Percentiles rank a stretch among this genome's conserved stretches.
phyloP scores from a whole-genome alignment of 2,329 filamentous ascomycete genomes.

The Drechslerella dactyloides region DNA sequence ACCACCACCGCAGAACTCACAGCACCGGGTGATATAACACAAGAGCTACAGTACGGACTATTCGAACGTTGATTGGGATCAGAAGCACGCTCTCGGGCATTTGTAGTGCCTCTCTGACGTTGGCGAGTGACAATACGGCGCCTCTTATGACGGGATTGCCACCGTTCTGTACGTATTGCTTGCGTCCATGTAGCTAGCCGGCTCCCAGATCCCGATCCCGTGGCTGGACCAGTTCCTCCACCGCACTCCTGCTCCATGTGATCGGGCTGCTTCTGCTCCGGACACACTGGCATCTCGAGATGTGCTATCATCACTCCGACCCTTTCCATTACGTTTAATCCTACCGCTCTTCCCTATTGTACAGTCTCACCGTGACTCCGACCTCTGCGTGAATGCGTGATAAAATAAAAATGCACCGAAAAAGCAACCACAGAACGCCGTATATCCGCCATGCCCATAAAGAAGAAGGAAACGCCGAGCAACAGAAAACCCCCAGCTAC shows the following conservation, averaged over 20 bases:
- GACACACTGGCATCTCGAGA: too few relatives aligned
- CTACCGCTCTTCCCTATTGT: too few relatives aligned
- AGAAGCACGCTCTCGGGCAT: too few relatives aligned
- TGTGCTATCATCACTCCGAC: too few relatives aligned
- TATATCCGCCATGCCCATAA: not conserved
- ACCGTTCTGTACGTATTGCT: not conserved
- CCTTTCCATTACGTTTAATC: too few relatives aligned
- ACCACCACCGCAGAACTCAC: not conserved
- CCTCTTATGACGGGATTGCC: not conserved
- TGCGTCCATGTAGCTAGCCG: too few relatives aligned
- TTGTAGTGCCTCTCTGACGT: not conserved
- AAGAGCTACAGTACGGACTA: not conserved
- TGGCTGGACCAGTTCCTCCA: too few relatives aligned
- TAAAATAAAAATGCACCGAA: not conserved
- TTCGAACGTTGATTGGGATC: too few relatives aligned
- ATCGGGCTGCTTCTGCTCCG: too few relatives aligned
- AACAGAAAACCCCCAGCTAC: conserved; percentile 1
- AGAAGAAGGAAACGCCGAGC: conserved; percentile 1
- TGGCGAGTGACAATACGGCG: not conserved
- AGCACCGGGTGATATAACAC: not conserved
- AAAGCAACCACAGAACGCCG: not conserved
- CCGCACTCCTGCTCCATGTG: too few relatives aligned
- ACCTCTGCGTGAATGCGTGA: not conserved
- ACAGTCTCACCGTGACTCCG: too few relatives aligned
- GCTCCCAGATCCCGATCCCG: too few relatives aligned